Conservation (phyloP, 306 rosid genomes). For the Cucurbita argyrosperma region DNA sequence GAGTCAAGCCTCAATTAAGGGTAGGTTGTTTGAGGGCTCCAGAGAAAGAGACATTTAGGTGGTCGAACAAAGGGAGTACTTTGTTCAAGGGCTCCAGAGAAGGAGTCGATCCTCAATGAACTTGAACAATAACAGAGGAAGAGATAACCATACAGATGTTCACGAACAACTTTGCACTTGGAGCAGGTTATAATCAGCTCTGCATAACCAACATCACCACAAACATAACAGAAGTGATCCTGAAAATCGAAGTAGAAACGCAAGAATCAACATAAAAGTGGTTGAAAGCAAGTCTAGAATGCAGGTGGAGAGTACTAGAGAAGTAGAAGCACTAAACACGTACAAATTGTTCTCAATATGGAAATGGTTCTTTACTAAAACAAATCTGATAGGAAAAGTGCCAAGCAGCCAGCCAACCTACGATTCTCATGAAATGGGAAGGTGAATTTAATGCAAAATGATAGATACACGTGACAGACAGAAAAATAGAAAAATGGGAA, state of each 20-base stretch:
- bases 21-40: too few species aligned
- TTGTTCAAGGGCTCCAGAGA: too few species aligned
- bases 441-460: neutral
- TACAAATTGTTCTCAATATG: neutral
- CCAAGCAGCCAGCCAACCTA: neutral
- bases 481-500: neutral
- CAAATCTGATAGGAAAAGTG: neutral
- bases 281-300: neutral
- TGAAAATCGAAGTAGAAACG: slow-evolving; percentile 20
- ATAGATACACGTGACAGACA: neutral
- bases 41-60: too few species aligned
- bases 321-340: neutral
- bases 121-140: neutral
- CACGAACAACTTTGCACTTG: slow-evolving; percentile 27
- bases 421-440: neutral
- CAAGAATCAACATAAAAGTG: neutral
- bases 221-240: slow-evolving; percentile 37
- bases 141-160: slow-evolving; percentile 35
- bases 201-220: slow-evolving; percentile 28
- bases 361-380: neutral
- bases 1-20: too few species aligned
- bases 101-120: neutral
- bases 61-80: too few species aligned
- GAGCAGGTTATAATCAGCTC: slow-evolving; percentile 28
- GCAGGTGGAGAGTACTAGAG: neutral